phyloP scores from a whole-genome alignment of 2,329 filamentous ascomycete genomes.

The Nemania sp. region DNA sequence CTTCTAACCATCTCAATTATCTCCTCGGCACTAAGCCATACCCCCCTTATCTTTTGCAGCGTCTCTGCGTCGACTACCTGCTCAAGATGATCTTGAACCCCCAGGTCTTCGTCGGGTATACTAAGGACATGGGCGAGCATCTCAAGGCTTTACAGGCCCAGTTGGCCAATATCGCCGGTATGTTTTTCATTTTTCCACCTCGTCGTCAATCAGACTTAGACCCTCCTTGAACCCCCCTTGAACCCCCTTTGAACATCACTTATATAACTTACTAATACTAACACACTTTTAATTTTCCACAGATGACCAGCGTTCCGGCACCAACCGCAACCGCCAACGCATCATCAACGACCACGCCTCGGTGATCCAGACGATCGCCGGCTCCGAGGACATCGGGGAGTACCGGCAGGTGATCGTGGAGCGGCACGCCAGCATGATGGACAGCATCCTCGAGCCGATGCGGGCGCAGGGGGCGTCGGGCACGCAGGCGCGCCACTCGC shows the following conservation, averaged over 20 bases:
- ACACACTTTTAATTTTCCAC: neutral
- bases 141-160: conserved; percentile 34
- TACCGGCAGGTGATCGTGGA: conserved; percentile 32
- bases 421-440: conserved; percentile 31
- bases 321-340: conserved; percentile 31
- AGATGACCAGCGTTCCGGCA: conserved; percentile 13
- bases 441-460: conserved; percentile 34
- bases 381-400: neutral
- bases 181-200: neutral
- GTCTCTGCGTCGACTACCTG: conserved; percentile 37
- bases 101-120: conserved; percentile 36
- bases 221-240: neutral
- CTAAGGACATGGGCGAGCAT: conserved; percentile 32
- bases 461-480: conserved; percentile 24
- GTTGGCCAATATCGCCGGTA: conserved; percentile 29
- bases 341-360: conserved; percentile 39
- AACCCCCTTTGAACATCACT: too few relatives aligned
- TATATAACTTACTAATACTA: conserved; percentile 15
- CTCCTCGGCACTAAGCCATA: conserved; percentile 28
- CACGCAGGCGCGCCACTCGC: conserved; percentile 23
- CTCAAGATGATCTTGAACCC: conserved; percentile 37
- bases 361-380: conserved; percentile 31
- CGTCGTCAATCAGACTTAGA: neutral
- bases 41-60: conserved; percentile 37
- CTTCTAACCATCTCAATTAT: conserved; percentile 31